phyloP scores from a whole-genome alignment of 805 yeast genomes.

The Cyberlindnera suaveolens region DNA sequence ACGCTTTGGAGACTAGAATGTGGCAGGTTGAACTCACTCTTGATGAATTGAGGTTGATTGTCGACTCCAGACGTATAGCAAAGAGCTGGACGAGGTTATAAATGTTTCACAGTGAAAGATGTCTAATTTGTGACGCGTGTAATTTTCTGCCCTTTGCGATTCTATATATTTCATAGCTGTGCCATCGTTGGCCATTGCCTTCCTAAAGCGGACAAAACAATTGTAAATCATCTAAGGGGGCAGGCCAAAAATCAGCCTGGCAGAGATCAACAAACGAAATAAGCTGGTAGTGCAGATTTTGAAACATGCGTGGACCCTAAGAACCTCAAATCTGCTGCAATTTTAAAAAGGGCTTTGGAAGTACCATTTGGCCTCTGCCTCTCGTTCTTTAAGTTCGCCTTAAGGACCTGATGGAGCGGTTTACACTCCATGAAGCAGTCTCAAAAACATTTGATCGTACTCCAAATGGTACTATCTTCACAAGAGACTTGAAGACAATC shows the following conservation, averaged over 20 bases:
- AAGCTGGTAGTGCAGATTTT: too few relatives aligned
- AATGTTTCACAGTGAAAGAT: neutral
- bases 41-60: slow-evolving; percentile 20
- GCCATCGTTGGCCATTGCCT: slow-evolving; percentile 7
- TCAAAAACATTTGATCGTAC: slow-evolving; percentile 42
- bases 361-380: too few relatives aligned
- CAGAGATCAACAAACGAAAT: too few relatives aligned
- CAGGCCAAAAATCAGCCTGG: too few relatives aligned
- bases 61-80: slow-evolving; percentile 12
- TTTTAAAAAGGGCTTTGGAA: too few relatives aligned
- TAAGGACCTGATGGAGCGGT: slow-evolving; percentile 2
- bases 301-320: too few relatives aligned
- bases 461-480: slow-evolving; percentile 45
- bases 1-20: slow-evolving; percentile 19
- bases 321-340: neutral
- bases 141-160: neutral
- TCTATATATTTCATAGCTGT: neutral
- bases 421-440: slow-evolving; percentile 35
- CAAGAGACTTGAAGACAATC: slow-evolving; percentile 54
- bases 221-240: neutral
- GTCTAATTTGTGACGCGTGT: too few relatives aligned
- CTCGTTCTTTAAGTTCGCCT: too few relatives aligned
- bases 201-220: slow-evolving; percentile 21
- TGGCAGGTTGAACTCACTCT: slow-evolving; percentile 23
- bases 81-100: slow-evolving; percentile 23